Base-by-base conservation (phyloP, 1,284 basidiomycete genomes). In the Malassezia arunalokei region DNA sequence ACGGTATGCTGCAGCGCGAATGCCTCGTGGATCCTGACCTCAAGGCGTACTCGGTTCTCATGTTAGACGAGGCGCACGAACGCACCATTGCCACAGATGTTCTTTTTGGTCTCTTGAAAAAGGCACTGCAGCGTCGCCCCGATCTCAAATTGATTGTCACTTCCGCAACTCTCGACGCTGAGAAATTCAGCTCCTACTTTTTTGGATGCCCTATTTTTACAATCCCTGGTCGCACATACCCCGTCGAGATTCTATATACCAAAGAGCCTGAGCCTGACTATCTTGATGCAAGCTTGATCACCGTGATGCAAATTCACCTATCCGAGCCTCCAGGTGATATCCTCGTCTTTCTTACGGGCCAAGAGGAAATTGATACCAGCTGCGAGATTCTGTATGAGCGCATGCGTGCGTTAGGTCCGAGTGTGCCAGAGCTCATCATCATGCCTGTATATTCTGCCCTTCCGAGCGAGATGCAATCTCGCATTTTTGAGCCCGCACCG, bases 221-320 rank as follows among this genome's bases (percentile, higher is more conserved):
- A n/a, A 98, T 98, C 62, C 92, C 94, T 11, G 94, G 94, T 61
- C 84, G 91, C 65, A 91, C 91, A n/a, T 96, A 87, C 76, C 92
- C 92, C 3, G 94, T 98, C 58, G 94, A 99, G 75, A 81, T 89
- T 40, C 78, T 98, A 17, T 96, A 98, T 76, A 96, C 92, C 60
- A 96, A 96, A 75, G 92, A 98, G 70, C 92, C 94, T 0, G 94
- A 98, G 75, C 81, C 82, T n/a, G 94, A 99, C 75, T 98, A 98
- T 75, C 81, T 99, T 56, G 94, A 98, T 66, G 91, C 92, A 0
- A 88, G 90, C 17, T 82, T 99, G 56, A 98, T 96, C 68, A 98
- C 92, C 1, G 87, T 96, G 68, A 92, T 98, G 85, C 92, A 98
- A 76, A 99, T 99, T 61, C 94, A 99, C 73, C 80, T 96, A 6